Conservation (phyloP, 768 basidiomycete species). For the Tulasnella calospora region DNA sequence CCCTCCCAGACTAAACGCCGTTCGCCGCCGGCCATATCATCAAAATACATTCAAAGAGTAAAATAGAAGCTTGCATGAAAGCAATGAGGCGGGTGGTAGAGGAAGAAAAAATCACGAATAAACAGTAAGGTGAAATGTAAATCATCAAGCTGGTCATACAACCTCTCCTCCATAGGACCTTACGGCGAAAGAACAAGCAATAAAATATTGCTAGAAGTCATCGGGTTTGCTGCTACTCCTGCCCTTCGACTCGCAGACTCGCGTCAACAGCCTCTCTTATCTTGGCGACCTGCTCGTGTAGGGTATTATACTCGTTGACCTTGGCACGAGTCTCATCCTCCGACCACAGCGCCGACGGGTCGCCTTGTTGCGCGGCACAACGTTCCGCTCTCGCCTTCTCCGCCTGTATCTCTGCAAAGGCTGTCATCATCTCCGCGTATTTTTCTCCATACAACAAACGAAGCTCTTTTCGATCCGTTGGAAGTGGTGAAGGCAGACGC, state of each 20-base stretch:
- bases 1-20: neutral
- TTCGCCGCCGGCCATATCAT: neutral
- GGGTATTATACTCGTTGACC: neutral
- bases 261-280: neutral
- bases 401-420: neutral
- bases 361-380: neutral
- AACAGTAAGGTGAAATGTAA: neutral
- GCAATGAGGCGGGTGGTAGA: neutral
- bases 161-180: neutral
- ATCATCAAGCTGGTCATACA: neutral
- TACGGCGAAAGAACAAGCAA: neutral
- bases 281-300: neutral
- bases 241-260: neutral
- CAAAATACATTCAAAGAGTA: neutral
- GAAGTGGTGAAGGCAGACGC: neutral
- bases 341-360: neutral
- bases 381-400: constrained; percentile 1
- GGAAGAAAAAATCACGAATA: neutral
- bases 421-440: neutral
- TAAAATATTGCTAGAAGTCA: neutral
- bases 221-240: neutral
- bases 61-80: neutral
- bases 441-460: neutral
- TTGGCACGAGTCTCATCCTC: neutral
- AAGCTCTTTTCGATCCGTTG: neutral